Evolutionary conservation across 179 eudicot genomes (phyloP), one percentile per base, ranked within the genome.

Genomic region (Pouteria campechiana): DNA sequence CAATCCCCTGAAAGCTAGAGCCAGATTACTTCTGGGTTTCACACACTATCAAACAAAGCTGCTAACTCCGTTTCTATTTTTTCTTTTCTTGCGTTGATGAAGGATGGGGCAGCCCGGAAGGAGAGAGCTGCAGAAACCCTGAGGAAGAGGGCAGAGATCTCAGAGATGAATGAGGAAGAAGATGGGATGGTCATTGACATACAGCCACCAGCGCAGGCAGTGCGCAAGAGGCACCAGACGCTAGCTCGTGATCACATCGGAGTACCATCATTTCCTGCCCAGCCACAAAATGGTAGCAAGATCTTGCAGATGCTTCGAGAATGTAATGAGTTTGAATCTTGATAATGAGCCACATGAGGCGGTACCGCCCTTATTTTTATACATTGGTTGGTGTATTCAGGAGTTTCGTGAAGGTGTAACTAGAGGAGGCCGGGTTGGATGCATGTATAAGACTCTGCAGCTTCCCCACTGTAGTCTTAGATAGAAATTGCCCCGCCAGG

Each of bases 151-250:
- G 25, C 52, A 16, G 68, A 55, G 8, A 3, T 6, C 17, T 50
- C 37, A 43, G 17, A 44, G 1, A 19, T 9, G 25, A 1, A 28
- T 19, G 34, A 48, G 29, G 56, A 55, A 44, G 48, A 55, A 23
- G 35, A 28, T 42, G 25, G 4, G 28, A 5, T 8, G 30, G 25
- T 15, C 0, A 21, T 32, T 5, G 8, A 25, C 28, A 7, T 30
- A 7, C 35, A 55, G 30, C 49, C 53, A 28, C 61, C 48, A 25
- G 19, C 22, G 11, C 55, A 40, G 20, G 43, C 53, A 48, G 36
- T 56, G 39, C 58, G 68, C 32, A 63, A 63, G 56, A 46, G 63
- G 48, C 63, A 50, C 46, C 62, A 57, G 27, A 39, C 37, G 12
- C 42, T 30, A 7, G 56, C 61, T 25, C 25, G 8, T 3, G 32